phyloP scores from a whole-genome alignment of 1,284 basidiomycete species.

The Fereydounia khargensis region DNA sequence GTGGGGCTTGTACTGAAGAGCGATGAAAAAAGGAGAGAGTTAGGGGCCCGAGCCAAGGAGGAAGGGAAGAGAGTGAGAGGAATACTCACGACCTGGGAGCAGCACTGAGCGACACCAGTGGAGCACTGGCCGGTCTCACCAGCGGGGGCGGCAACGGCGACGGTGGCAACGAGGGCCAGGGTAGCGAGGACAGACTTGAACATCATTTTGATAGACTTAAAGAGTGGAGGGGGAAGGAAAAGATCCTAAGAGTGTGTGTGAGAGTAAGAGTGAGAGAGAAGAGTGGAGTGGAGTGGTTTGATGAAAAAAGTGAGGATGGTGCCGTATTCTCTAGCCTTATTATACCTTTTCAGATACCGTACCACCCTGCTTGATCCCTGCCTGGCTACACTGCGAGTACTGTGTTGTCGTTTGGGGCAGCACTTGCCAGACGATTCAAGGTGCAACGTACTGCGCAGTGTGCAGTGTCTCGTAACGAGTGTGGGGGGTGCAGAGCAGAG shows the following conservation, averaged over 20 bases:
- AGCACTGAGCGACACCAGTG: slow-evolving; percentile 34
- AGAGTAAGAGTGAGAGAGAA: slow-evolving; percentile 5
- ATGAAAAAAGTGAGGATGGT: slow-evolving; percentile 24
- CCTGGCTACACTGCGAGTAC: too few relatives aligned
- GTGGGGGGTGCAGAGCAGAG: too few relatives aligned
- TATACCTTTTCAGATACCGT: slow-evolving; percentile 44
- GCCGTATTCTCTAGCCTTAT: slow-evolving; percentile 14
- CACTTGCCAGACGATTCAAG: too few relatives aligned
- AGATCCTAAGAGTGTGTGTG: slow-evolving; percentile 21
- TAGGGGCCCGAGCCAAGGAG: too few relatives aligned
- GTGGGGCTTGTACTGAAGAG: slow-evolving; percentile 22
- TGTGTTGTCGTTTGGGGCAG: too few relatives aligned
- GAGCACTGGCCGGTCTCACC: slow-evolving; percentile 29
- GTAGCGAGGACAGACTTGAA: slow-evolving; percentile 40
- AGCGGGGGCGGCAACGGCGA: slow-evolving; percentile 24
- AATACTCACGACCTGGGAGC: slow-evolving; percentile 26
- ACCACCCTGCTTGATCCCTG: too few relatives aligned
- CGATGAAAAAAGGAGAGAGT: background rate
- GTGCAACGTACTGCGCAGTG: too few relatives aligned
- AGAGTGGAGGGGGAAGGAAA: slow-evolving; percentile 36
- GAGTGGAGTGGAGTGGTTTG: slow-evolving; percentile 30
- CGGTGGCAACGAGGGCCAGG: slow-evolving; percentile 29
- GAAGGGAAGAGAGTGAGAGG: too few relatives aligned
- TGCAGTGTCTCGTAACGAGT: too few relatives aligned
- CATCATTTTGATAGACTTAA: slow-evolving; percentile 33